Evolutionary conservation across 2,329 filamentous ascomycete species (phyloP), one percentile per base, ranked within the genome.

Genomic region (Cladophialophora immunda): DNA sequence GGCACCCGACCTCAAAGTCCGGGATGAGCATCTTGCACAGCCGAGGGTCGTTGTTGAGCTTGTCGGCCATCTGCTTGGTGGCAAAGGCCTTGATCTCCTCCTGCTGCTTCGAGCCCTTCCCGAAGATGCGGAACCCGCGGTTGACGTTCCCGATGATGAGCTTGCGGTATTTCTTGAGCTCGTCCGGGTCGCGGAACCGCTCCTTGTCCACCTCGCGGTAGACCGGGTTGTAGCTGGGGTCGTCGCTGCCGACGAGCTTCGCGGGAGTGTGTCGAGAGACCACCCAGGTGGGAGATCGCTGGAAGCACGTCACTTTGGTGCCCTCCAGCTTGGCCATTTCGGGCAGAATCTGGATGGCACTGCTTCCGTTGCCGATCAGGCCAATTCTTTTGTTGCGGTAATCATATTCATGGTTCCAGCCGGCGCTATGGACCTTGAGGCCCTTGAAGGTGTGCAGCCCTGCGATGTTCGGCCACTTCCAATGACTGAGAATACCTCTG

Each of bases 301-400:
- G 73, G 61, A 78, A 78, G 62, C 74, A 76, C 19, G 72, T 75
- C n/a, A 79, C 59, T 38, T 72, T 59, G 7, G 62, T 64, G 27
- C 68, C 67, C n/a, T 70, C n/a, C 25, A 72, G 57, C 56, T 71
- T 65, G 41, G 65, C 66, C 64, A 71, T 71, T 58, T 70, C 66
- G 55, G 75, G 75, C 11, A 80, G 67, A 59, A 80, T 79, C 66
- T 81, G 81, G n/a, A 82, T 81, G 0, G 74, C 79, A 4, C 75
- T 78, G 4, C 73, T 74, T 0, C 76, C 76, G 47, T 74, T 76
- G 4, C 76, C 76, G 57, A 78, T 76, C 0, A 78, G 66, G n/a
- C 69, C 76, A 30, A 78, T 71, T 1, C 68, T 60, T 27, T 76
- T 77, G 32, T 70, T 67, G 4, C 66, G 58, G 30, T 72, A 73